Evolutionary conservation across 371 early-diverging fungal species (phyloP), one percentile per base, ranked within the genome.

Genomic region (Conidiobolus incongruus): DNA sequence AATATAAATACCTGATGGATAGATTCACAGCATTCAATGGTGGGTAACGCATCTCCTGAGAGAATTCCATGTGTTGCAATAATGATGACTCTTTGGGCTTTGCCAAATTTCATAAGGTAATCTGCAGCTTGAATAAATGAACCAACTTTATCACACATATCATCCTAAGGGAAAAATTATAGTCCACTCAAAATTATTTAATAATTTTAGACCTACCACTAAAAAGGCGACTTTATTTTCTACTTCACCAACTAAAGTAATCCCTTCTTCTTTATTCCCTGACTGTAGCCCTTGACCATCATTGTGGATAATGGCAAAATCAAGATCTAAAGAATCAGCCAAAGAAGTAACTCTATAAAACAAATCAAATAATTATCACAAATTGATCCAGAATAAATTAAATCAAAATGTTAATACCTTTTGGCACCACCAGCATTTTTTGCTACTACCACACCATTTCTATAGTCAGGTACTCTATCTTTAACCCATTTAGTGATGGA

Each of bases 391-490:
- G 29, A 30, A 21, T 19, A 31, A n/a, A 41, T 33, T 19, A 20
- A 11, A 7, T 1, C 35, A 39, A 2, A 12, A 16, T 15, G 28
- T 4, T 16, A 32, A 45, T 62, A 81, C 86, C 92, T 73, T 65
- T 92, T 91, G 50, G 90, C 86, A 29, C 90, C 93, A 44, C 96
- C 95, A n/a, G 95, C 88, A 58, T 95, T 92, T 68, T 92, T 92
- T 50, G 81, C 75, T 22, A 95, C 86, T 19, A 92, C 80, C 10
- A 91, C 91, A 45, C 77, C 85, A 37, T 71, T 62, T 47, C 63
- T 52, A 61, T 78, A 75, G 40, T 81, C 71, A 22, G 77, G 68
- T 24, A 83, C 75, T 50, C 70, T 58, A 44, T 80, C 81, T n/a
- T 59, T 60, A 47, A 95, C 84, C 81, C 85, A 93, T 52, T 79